These are phyloP conservation scores for Xylaria hypoxylon DNA, from an alignment of 2,329 filamentous ascomycete genomes.

Conservation along the genomic window DNA sequence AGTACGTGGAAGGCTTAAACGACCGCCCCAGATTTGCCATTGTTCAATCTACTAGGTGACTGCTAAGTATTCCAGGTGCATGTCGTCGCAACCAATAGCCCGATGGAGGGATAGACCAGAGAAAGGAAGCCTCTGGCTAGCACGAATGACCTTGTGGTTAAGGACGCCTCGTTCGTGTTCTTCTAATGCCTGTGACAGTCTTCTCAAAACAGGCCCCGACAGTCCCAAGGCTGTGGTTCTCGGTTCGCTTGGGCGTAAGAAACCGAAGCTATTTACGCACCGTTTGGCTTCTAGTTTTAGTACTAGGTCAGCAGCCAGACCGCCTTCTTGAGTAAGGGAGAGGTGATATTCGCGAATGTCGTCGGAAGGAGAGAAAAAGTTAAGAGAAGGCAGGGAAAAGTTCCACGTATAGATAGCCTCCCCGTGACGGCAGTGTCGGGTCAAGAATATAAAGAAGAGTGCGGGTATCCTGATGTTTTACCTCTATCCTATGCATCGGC, in stretches of 20 bases:
- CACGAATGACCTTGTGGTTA: constrained; percentile 10
- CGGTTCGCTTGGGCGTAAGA: constrained; percentile 21
- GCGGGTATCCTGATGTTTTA: constrained; percentile 19
- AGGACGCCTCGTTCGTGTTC: constrained; percentile 12
- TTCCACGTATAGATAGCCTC: constrained; percentile 27
- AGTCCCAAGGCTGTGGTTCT: constrained; percentile 30
- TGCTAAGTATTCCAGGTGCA: constrained; percentile 18
- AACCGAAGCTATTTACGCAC: constrained; percentile 21
- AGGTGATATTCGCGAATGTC: constrained; percentile 9
- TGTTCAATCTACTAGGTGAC: constrained; percentile 26
- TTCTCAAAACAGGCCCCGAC: constrained; percentile 13
- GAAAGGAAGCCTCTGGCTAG: constrained; percentile 1
- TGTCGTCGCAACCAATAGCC: constrained; percentile 19
- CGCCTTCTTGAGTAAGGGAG: constrained; percentile 2
- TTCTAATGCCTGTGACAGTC: constrained; percentile 23
- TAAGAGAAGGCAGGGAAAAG: constrained; percentile 10
- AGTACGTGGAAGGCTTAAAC: constrained; percentile 60
- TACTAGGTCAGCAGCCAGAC: constrained; percentile 26
- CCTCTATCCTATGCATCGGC: constrained; percentile 13
- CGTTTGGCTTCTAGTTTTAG: constrained; percentile 12
- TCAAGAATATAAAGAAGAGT: constrained; percentile 4
- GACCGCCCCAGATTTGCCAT: constrained; percentile 65
- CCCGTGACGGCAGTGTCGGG: constrained; percentile 2
- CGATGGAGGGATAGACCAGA: constrained; percentile 7
- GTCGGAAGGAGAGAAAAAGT: constrained; percentile 3